Conservation (phyloP, 345 rosid genomes). For the Heritiera littoralis region DNA sequence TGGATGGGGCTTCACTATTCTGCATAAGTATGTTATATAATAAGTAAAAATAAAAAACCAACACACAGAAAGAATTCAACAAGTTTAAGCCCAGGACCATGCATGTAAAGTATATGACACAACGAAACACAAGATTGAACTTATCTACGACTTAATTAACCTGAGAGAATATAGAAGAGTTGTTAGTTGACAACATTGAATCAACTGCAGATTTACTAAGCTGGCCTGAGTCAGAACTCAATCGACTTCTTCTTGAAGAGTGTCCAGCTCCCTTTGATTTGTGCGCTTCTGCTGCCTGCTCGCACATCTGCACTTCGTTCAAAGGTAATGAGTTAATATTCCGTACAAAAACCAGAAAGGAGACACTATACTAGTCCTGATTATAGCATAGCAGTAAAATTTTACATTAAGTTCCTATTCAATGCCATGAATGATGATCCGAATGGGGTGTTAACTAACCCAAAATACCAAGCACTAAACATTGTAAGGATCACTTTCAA, state of each 20-base stretch:
- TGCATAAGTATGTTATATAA: constrained; percentile 35
- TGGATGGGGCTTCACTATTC: constrained; percentile 81
- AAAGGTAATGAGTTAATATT: constrained; percentile 19
- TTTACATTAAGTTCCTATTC: background rate
- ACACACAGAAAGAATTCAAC: background rate
- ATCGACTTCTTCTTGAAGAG: constrained; percentile 66
- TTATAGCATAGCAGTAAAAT: background rate
- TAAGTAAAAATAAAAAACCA: constrained; percentile 11
- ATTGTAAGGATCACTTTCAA: constrained; percentile 2
- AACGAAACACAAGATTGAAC: background rate
- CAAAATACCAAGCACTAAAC: background rate
- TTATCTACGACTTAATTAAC: constrained; percentile 32
- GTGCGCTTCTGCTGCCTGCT: constrained; percentile 96
- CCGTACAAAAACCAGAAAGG: background rate
- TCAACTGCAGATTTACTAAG: constrained; percentile 77
- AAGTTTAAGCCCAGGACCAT: background rate
- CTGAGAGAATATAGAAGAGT: constrained; percentile 54
- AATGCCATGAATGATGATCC: background rate
- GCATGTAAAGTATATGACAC: background rate
- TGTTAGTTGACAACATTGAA: constrained; percentile 76
- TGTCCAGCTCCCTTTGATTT: constrained; percentile 68
- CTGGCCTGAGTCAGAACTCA: constrained; percentile 63
- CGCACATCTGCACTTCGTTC: constrained; percentile 71
- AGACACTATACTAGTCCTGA: background rate
- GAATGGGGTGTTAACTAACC: background rate